These are phyloP conservation scores for Zelonia costaricensis DNA, from an alignment of 208 protist species.

Conservation along the genomic window DNA sequence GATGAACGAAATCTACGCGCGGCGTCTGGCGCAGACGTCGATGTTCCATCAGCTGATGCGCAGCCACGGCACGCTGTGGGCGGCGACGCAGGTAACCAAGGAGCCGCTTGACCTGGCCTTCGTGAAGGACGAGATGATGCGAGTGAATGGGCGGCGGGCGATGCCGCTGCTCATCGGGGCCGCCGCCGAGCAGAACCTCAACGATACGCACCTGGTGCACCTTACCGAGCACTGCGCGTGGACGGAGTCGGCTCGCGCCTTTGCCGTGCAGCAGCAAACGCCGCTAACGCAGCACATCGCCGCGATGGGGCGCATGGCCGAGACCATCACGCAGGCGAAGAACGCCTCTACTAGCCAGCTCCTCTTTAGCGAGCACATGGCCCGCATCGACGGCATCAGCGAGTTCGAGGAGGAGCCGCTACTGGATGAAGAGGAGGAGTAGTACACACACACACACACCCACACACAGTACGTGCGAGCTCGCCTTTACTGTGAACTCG, in stretches of 20 bases:
- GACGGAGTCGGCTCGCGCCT: conserved; percentile 73
- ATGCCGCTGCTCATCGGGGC: conserved; percentile 86
- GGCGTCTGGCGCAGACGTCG: conserved; percentile 68
- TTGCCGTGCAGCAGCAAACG: conserved; percentile 82
- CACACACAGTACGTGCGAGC: no score
- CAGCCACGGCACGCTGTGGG: conserved; percentile 83
- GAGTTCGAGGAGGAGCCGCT: conserved; percentile 81
- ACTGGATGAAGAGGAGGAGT: conserved; percentile 59
- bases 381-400: conserved; percentile 78
- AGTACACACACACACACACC: no score
- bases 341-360: conserved; percentile 58
- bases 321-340: conserved; percentile 79
- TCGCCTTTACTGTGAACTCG: no score
- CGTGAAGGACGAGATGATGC: conserved; percentile 90
- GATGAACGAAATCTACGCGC: conserved; percentile 91
- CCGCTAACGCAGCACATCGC: conserved; percentile 84
- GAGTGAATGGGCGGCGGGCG: conserved; percentile 72
- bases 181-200: conserved; percentile 55
- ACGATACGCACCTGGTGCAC: conserved; percentile 68
- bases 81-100: conserved; percentile 86
- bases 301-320: conserved; percentile 85
- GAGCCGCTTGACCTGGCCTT: conserved; percentile 75
- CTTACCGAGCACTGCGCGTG: conserved; percentile 86
- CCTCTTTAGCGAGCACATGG: conserved; percentile 81
- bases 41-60: conserved; percentile 92